A percentile compares a stretch with the other conserved stretches of the same genome.
Conservation (phyloP, 2,329 filamentous ascomycete species). For the Colletotrichum liaoningense region DNA sequence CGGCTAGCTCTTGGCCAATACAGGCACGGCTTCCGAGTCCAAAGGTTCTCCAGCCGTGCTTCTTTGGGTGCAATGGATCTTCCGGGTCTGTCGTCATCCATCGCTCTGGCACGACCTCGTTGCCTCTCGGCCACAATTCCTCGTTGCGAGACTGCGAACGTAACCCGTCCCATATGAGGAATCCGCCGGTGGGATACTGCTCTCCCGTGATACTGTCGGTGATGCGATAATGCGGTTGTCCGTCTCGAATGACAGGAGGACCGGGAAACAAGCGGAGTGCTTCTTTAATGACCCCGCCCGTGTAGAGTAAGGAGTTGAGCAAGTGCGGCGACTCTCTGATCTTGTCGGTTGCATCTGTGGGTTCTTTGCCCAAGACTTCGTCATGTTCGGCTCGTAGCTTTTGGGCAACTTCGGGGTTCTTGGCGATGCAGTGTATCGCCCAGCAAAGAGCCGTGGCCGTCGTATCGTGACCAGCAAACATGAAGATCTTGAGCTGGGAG, state of each 20-base stretch:
- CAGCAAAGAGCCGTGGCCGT: constrained; percentile 49
- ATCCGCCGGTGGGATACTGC: constrained; percentile 49
- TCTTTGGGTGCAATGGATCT: constrained; percentile 32
- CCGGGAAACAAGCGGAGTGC: constrained; percentile 63
- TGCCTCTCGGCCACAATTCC: constrained; percentile 50
- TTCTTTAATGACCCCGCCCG: constrained; percentile 66
- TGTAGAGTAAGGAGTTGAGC: constrained; percentile 63
- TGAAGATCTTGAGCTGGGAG: constrained; percentile 48
- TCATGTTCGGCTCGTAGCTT: constrained; percentile 44
- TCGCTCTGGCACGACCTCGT: constrained; percentile 55
- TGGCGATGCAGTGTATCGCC: constrained; percentile 40
- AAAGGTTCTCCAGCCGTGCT: constrained; percentile 63
- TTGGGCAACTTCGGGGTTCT: constrained; percentile 38
- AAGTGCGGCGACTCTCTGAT: constrained; percentile 54
- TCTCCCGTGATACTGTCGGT: constrained; percentile 49
- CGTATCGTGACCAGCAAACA: constrained; percentile 53
- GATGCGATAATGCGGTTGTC: constrained; percentile 44
- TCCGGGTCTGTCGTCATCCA: constrained; percentile 45
- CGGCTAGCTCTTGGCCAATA: constrained; percentile 66
- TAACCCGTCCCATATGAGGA: constrained; percentile 34
- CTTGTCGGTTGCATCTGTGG: constrained; percentile 45
- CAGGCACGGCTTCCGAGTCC: constrained; percentile 64
- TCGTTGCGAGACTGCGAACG: constrained; percentile 41
- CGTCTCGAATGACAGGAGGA: constrained; percentile 52
- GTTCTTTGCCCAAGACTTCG: constrained; percentile 40